Conservation (phyloP, 176 grass and related monocot species). For the Neostapfia colusana region DNA sequence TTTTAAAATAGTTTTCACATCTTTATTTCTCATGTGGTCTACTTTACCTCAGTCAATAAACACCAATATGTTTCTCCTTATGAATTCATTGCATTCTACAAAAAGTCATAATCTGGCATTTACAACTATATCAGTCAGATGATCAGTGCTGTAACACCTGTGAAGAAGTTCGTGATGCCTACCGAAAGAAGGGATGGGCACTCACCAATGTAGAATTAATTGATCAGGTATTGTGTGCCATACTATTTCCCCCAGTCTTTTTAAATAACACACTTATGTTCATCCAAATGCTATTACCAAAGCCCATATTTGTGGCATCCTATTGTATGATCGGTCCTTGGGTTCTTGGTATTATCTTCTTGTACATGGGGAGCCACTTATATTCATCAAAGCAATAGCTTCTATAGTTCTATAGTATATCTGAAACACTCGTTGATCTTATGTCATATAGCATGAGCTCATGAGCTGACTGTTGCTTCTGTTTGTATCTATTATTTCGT, state of each 20-base stretch:
- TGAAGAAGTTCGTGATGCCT: slow-evolving; percentile 93
- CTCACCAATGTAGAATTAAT: slow-evolving; percentile 70
- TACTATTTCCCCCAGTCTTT: slow-evolving; percentile 5
- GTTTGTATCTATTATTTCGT: slow-evolving; percentile 3
- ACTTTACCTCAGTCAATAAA: slow-evolving; percentile 2
- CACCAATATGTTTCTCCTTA: slow-evolving; percentile 14
- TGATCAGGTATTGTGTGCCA: slow-evolving; percentile 70
- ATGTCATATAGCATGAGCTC: slow-evolving; percentile 3
- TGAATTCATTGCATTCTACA: slow-evolving; percentile 15
- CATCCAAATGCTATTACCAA: slow-evolving; percentile 33
- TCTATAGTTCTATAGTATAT: neutral
- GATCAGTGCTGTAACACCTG: slow-evolving; percentile 95
- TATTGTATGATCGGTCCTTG: slow-evolving; percentile 5
- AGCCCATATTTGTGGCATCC: slow-evolving; percentile 2
- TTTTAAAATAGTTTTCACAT: neutral
- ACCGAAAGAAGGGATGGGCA: slow-evolving; percentile 91
- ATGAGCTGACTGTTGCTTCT: neutral
- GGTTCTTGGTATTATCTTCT: slow-evolving; percentile 25
- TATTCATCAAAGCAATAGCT: neutral
- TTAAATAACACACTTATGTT: slow-evolving; percentile 11
- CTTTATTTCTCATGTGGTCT: slow-evolving; percentile 1
- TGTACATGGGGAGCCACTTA: neutral
- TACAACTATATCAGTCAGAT: slow-evolving; percentile 67
- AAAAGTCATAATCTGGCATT: slow-evolving; percentile 37
- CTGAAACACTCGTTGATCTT: neutral